Evolutionary conservation across 768 basidiomycete species (phyloP), one percentile per base, ranked within the genome.

Genomic region (Phylloporus sp.): DNA sequence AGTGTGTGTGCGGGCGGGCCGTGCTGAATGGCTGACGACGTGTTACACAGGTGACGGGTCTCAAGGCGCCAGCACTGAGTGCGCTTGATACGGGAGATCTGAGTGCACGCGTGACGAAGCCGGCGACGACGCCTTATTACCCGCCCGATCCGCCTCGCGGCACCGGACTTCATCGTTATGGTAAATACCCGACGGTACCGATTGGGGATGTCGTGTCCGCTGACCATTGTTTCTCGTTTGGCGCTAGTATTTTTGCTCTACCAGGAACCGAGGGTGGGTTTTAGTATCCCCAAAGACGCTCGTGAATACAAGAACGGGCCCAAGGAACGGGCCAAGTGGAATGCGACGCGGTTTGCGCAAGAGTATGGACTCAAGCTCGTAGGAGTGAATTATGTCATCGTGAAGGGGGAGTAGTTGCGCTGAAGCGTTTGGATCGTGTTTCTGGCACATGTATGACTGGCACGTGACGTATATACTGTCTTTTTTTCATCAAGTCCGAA

Each of bases 111-210:
- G 73, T 74, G 56, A 70, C 75, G 5, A 69, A 69, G 50, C 49
- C 73, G 0, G 71, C 79, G 2, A 68, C 69, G 7, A 81, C 82
- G 5, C 74, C 80, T 0, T 84, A 82, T 55, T 64, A 72, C 10
- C 71, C 79, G 5, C 81, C 82, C 20, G 73, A 73, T 5, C 82
- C 82, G 7, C 73, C 74, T 8, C 71, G 71, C 3, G 76, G 73
- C 7, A 74, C 74, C 14, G 79, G 79, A 0, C 53, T 72, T 11
- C 82, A 84, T 52, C 70, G 82, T 49, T 84, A 84, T 50, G 71
- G 82, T 82, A 39, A 48, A 70, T 35, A 0, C 9, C 15, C 51
- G 22, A 22, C 6, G 23, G n/a, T 14, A 22, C 28, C 20, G 28
- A n/a, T 1, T 5, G 3, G 11, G 3, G 29, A 36, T 22, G 5